These are phyloP conservation scores for Davidsoniella virescens DNA, from an alignment of 2,329 filamentous ascomycete genomes.

Conservation along the genomic window DNA sequence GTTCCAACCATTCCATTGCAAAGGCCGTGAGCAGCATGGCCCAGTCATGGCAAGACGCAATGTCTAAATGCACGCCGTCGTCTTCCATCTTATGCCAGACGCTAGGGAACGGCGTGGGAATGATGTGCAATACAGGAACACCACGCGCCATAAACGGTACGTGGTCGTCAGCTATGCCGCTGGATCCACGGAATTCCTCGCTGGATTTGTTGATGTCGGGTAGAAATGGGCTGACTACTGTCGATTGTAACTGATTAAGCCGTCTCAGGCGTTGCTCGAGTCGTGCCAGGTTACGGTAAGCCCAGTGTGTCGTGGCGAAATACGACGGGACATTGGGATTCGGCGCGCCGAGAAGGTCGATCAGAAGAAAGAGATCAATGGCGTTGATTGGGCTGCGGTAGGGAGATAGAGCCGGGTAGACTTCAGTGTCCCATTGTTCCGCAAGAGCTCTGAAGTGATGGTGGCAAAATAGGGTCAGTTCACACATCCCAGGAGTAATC, in stretches of 20 bases:
- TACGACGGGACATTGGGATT: constrained; percentile 65
- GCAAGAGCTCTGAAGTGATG: constrained; percentile 46
- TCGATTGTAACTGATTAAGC: constrained; percentile 48
- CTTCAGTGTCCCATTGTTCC: constrained; percentile 57
- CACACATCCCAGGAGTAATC: background rate
- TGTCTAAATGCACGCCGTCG: constrained; percentile 69
- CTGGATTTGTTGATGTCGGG: constrained; percentile 40
- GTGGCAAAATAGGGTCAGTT: background rate
- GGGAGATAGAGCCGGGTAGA: constrained; percentile 54
- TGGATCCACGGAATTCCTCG: constrained; percentile 31
- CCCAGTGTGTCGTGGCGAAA: constrained; percentile 85
- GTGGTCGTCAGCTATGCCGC: constrained; percentile 65
- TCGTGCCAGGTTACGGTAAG: constrained; percentile 59
- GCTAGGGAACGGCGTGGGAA: constrained; percentile 62
- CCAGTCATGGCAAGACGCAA: constrained; percentile 74
- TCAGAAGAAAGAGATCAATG: constrained; percentile 78
- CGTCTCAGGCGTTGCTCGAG: constrained; percentile 60
- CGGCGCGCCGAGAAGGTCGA: constrained; percentile 66
- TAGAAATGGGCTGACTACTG: constrained; percentile 40
- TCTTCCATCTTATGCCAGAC: constrained; percentile 83
- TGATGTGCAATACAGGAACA: constrained; percentile 78
- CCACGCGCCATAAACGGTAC: constrained; percentile 76
- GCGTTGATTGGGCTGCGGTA: constrained; percentile 60
- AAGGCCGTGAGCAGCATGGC: constrained; percentile 70
- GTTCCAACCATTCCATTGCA: constrained; percentile 79